Percentiles rank a stretch among this genome's conserved stretches.
phyloP scores from a whole-genome alignment of 768 basidiomycete genomes.

The Crucibulum laeve region DNA sequence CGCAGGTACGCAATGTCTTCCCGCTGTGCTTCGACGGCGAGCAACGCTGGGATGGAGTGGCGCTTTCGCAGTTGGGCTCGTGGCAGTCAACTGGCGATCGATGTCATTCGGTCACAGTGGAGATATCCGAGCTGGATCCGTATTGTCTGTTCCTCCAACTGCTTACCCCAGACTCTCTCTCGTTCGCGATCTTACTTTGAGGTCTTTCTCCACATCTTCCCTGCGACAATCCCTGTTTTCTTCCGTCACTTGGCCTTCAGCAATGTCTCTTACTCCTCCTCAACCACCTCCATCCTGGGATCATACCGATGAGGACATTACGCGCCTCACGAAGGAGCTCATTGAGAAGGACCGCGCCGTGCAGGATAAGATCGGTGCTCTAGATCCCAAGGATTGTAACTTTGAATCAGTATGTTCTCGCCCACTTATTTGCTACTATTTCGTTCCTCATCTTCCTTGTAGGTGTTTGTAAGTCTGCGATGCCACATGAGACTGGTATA shows the following conservation, averaged over 20 bases:
- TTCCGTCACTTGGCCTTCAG: slow-evolving; percentile 21
- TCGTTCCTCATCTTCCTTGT: slow-evolving; percentile 7
- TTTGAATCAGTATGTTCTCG: slow-evolving; percentile 56
- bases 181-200: slow-evolving; percentile 13
- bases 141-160: slow-evolving; percentile 12
- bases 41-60: slow-evolving; percentile 30
- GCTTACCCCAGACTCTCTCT: slow-evolving; percentile 18
- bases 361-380: slow-evolving; percentile 56
- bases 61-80: slow-evolving; percentile 34
- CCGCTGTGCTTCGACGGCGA: slow-evolving; percentile 16
- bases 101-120: slow-evolving; percentile 30
- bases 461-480: slow-evolving; percentile 73
- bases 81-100: slow-evolving; percentile 33
- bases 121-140: slow-evolving; percentile 32
- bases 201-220: slow-evolving; percentile 25
- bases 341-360: slow-evolving; percentile 52
- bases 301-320: slow-evolving; percentile 59
- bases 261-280: slow-evolving; percentile 56
- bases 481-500: no score
- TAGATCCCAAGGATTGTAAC: slow-evolving; percentile 52
- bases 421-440: background rate
- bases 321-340: slow-evolving; percentile 49
- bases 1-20: slow-evolving; percentile 18
- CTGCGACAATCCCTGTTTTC: slow-evolving; percentile 21
- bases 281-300: slow-evolving; percentile 65